Base-by-base conservation (phyloP, 257 asterid species). In the Nicotiana paniculata region DNA sequence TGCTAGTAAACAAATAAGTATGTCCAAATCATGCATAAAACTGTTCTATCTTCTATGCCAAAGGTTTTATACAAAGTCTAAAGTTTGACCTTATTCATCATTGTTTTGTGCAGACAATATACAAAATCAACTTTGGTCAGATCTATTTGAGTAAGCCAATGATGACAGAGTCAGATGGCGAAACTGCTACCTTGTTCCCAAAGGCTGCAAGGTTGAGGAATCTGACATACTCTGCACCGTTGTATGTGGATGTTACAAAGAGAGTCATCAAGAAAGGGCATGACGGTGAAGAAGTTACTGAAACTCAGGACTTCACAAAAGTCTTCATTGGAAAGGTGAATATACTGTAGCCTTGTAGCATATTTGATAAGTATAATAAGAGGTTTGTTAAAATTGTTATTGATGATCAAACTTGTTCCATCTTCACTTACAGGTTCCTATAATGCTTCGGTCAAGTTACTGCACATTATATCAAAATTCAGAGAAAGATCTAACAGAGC, bases 91-190 rank as follows among this genome's bases (percentile, higher is more conserved):
- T 75, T 75, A 75, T 75, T 75, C 33, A 51, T 75, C 17, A 75
- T 75, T 75, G 63, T 67, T 77, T 85, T 55, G 78, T 84, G 88
- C 95, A 96, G 99, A 96, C 97, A n/a, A 90, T 92, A 11, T 94
- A 93, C 84, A 94, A 94, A 91, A 96, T 96, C 68, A 87, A 90
- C 83, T 96, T 96, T 48, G 98, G 99, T 66, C 99, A 96, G 88
- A 96, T 96, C 81, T 94, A 96, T 80, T 91, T 96, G 83, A 96
- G 99, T 86, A 96, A 96, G 84, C 99, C 98, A 12, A 96, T 96
- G 99, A 93, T 96, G 99, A 96, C 99, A 11, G 98, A 96, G 85
- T 96, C 99, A 32, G 99, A 96, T 87, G 99, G 99, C 85, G 99
- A 96, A 86, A 96, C 98, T 61, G 97, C 99, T 26, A 96, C 99